Evolutionary conservation across 768 basidiomycete genomes (phyloP).

Genomic region (Russula abietina): DNA sequence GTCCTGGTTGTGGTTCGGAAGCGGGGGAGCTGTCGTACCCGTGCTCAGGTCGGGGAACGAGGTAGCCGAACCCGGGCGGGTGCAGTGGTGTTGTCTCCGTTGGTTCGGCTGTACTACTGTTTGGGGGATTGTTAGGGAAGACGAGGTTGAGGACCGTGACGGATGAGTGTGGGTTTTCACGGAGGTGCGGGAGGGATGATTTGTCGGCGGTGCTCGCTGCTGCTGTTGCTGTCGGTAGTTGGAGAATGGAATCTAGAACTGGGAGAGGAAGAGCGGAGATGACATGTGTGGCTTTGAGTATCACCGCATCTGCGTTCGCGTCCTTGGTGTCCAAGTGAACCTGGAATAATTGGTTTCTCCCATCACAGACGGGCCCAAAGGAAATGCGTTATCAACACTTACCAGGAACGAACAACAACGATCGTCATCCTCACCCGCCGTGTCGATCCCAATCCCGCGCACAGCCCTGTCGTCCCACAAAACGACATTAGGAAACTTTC

Average conservation of each 20-base stretch:
- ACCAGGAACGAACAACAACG: slow-evolving; percentile 42
- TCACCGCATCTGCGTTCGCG: not conserved
- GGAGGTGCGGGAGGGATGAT: slow-evolving; percentile 54
- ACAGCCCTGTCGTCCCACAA: slow-evolving; percentile 44
- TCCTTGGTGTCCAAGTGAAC: slow-evolving; percentile 31
- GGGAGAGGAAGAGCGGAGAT: slow-evolving; percentile 74
- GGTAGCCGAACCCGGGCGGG: slow-evolving; percentile 89
- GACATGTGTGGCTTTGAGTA: slow-evolving; percentile 52
- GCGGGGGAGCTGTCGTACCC: slow-evolving; percentile 39
- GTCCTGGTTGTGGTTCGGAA: not conserved
- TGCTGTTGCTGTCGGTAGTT: slow-evolving; percentile 19
- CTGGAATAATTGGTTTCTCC: slow-evolving; percentile 21
- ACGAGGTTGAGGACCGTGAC: slow-evolving; percentile 89
- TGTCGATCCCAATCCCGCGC: slow-evolving; percentile 30
- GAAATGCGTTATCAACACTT: slow-evolving; percentile 13
- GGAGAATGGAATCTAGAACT: slow-evolving; percentile 42
- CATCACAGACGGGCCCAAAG: not conserved
- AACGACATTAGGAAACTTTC: slow-evolving; percentile 48
- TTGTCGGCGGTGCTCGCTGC: slow-evolving; percentile 6
- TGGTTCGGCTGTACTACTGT: slow-evolving; percentile 29
- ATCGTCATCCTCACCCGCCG: slow-evolving; percentile 28
- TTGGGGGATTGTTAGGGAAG: slow-evolving; percentile 47
- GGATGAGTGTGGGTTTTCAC: slow-evolving; percentile 63
- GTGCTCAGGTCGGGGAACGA: slow-evolving; percentile 69
- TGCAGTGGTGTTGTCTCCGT: slow-evolving; percentile 42